A percentile compares a stretch with the other conserved stretches of the same genome.
phyloP scores from a whole-genome alignment of 2,329 filamentous ascomycete species.

The Phaeosphaeria sp. region DNA sequence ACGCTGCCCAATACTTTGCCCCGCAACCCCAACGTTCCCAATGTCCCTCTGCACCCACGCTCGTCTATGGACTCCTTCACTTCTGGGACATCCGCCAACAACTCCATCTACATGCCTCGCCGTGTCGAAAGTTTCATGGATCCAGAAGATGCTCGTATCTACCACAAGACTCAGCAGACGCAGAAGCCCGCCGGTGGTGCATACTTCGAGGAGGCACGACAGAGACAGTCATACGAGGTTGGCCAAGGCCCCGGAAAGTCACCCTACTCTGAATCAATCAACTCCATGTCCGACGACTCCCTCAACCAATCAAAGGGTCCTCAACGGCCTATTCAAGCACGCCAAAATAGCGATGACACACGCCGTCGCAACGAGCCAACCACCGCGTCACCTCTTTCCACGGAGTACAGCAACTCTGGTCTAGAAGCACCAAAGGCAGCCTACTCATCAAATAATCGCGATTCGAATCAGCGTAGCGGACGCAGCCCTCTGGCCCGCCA shows the following conservation, averaged over 20 bases:
- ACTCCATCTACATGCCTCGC: constrained; percentile 70
- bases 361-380: constrained; percentile 11
- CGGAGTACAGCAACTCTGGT: constrained; percentile 28
- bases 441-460: constrained; percentile 28
- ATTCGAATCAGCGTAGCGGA: constrained; percentile 39
- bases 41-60: constrained; percentile 59
- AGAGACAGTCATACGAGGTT: constrained; percentile 34
- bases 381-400: constrained; percentile 39
- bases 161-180: constrained; percentile 68
- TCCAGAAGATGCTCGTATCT: constrained; percentile 76
- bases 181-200: constrained; percentile 55
- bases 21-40: constrained; percentile 54
- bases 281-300: constrained; percentile 46
- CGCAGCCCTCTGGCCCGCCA: constrained; percentile 55
- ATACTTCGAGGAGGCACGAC: constrained; percentile 44
- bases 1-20: constrained; percentile 59
- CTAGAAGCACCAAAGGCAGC: constrained; percentile 41
- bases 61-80: constrained; percentile 72
- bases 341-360: constrained; percentile 30
- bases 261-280: constrained; percentile 43
- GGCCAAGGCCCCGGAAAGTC: constrained; percentile 29
- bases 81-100: constrained; percentile 63
- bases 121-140: constrained; percentile 79
- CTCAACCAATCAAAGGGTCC: constrained; percentile 37
- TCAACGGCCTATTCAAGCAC: constrained; percentile 30